A percentile compares a stretch with the other conserved stretches of the same genome.
These are phyloP conservation scores for Grosmannia penicillata DNA, from an alignment of 2,329 filamentous ascomycete species.

Conservation along the genomic window DNA sequence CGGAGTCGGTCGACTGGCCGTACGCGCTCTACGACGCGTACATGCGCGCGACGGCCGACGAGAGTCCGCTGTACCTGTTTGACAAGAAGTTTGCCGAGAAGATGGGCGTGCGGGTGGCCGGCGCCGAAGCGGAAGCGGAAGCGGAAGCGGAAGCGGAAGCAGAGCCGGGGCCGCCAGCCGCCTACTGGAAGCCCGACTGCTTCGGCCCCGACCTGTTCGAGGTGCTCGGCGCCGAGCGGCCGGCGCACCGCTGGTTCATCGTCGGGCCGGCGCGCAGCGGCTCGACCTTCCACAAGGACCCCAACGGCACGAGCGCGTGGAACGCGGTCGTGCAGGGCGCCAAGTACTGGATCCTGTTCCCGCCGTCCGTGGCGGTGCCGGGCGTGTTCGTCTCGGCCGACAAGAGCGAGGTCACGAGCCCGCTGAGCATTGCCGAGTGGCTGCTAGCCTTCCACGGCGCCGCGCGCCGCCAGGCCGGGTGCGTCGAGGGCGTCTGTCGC, in stretches of 20 bases:
- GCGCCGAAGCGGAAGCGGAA: slow-evolving; percentile 23
- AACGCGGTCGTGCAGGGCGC: slow-evolving; percentile 80
- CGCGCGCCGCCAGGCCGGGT: slow-evolving; percentile 61
- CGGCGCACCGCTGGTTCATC: slow-evolving; percentile 86
- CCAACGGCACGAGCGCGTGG: slow-evolving; percentile 68
- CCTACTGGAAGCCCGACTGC: slow-evolving; percentile 70
- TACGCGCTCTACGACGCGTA: slow-evolving; percentile 70
- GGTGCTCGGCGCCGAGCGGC: slow-evolving; percentile 61
- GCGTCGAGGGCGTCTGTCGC: slow-evolving; percentile 70
- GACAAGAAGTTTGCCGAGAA: slow-evolving; percentile 78
- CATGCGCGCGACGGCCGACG: slow-evolving; percentile 65
- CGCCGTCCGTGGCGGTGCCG: slow-evolving; percentile 61
- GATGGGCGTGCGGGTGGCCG: slow-evolving; percentile 55
- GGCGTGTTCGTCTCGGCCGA: slow-evolving; percentile 84
- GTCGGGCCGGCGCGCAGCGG: slow-evolving; percentile 76
- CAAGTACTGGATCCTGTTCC: slow-evolving; percentile 99
- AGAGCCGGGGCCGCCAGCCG: neutral
- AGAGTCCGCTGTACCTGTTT: slow-evolving; percentile 86
- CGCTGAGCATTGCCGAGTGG: slow-evolving; percentile 94
- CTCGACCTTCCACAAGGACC: slow-evolving; percentile 85
- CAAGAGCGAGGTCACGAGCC: slow-evolving; percentile 83
- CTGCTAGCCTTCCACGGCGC: slow-evolving; percentile 77
- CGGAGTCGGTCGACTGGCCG: slow-evolving; percentile 88
- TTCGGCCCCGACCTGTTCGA: slow-evolving; percentile 81
- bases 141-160: slow-evolving; percentile 20